Base-by-base conservation (phyloP, 495 filamentous ascomycete species). In the Penicillium odoratum region DNA sequence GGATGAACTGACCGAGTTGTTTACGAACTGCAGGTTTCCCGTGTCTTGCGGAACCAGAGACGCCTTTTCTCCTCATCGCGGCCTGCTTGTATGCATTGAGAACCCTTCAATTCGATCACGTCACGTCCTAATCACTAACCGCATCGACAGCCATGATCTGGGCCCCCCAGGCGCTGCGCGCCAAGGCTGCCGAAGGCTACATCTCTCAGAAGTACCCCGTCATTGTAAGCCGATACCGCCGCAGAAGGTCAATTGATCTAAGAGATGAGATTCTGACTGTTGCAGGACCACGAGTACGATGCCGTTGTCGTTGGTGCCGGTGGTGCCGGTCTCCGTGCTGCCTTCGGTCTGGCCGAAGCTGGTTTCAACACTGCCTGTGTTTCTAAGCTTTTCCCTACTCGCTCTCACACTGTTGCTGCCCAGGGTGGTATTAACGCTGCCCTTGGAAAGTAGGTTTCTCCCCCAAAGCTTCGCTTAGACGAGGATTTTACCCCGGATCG, bases 361-460 rank as follows among this genome's bases (percentile, higher is more conserved):
- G 93, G 93, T 48, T 96, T 98, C 83, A 96, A 97, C 75, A 97
- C 92, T 52, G 93, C 93, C 54, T 98, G 93, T 80, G 94, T 98
- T 77, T 96, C 91, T 42, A 98, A 98, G 81, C 85, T 98, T 31
- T 98, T 98, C 80, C 93, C 93, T 56, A 98, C 93, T 34, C 82
- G 93, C 82, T 89, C 84, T 75, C 93, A 98, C 78, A 98, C 93
- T 18, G 93, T 98, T 67, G 93, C 93, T 48, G 93, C 93, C 31
- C 64, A 74, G 58, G 70, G 70, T 66, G 92, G 92, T 64, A 96
- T 97, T 79, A 97, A 97, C 77, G 93, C 93, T 62, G 93, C 93
- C 46, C 84, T 98, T 63, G 93, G 93, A 75, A 98, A 98, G 77
- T 82, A 75, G 38, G 79, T 74, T 45, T 42, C 28, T 21, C 25